phyloP scores from a whole-genome alignment of 768 basidiomycete species.

The Serendipita sp. region DNA sequence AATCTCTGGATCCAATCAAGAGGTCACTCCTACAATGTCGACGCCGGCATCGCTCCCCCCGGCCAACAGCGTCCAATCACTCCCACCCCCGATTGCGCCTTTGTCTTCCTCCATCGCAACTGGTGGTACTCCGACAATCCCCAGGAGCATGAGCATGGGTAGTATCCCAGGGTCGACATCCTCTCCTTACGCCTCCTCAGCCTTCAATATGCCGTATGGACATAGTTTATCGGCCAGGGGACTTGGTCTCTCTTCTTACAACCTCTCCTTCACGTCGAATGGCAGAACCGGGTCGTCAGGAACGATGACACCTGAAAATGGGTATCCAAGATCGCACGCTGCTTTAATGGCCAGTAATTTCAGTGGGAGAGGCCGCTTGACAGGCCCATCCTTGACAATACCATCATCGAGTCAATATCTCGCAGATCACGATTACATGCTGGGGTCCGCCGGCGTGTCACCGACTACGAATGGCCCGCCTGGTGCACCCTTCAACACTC shows the following conservation, averaged over 20 bases:
- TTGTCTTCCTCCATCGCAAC: neutral
- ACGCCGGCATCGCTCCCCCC: neutral
- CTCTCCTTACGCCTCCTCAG: neutral
- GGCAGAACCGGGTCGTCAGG: neutral
- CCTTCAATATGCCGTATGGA: neutral
- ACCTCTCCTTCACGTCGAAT: neutral
- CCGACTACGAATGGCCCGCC: neutral
- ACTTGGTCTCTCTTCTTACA: neutral
- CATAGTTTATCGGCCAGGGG: neutral
- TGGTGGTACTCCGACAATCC: neutral
- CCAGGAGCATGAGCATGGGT: conserved; percentile 1
- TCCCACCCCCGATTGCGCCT: neutral
- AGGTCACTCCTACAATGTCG: neutral
- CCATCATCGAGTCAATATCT: neutral
- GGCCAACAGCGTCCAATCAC: neutral
- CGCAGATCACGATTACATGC: neutral
- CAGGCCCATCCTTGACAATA: neutral
- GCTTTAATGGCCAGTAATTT: neutral
- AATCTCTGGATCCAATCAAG: neutral
- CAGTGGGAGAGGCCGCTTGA: neutral
- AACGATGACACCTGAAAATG: neutral
- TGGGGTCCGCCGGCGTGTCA: neutral
- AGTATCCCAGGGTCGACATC: neutral
- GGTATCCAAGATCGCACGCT: neutral
- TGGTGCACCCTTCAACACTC: neutral